Base-by-base conservation (phyloP, 441 rosid genomes). In the Mallotus japonicus region DNA sequence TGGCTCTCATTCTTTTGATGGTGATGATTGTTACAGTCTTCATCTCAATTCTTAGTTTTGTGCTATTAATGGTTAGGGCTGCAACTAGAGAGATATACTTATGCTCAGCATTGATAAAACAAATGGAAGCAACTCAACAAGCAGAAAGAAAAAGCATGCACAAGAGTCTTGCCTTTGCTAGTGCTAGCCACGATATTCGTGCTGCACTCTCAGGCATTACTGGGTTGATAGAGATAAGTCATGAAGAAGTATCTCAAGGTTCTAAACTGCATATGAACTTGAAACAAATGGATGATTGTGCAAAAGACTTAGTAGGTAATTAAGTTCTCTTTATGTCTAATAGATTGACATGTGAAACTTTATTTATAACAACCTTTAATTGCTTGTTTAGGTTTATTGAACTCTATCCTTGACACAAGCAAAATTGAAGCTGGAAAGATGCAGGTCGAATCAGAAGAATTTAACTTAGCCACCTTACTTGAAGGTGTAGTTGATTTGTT, bases 391-490 rank as follows among this genome's bases (percentile, higher is more conserved):
- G 93, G 80, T 62, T 69, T 92, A 32, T 77, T 92, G 62, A 92
- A 87, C 79, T 81, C 90, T 42, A 79, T 92, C 61, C 88, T 92
- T 46, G 97, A 92, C 67, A 83, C 79, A 37, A 94, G 99, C 83
- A 94, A 92, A 78, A 85, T 92, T 19, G 99, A 92, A 80, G 93
- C 91, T 2, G 95, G 92, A 0, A 92, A 89, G 80, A 85, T 92
- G 90, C 84, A 83, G 14, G 78, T 94, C 44, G 87, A 85, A 49
- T 93, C 87, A 69, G 89, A 89, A 72, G 95, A 88, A 58, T 94
- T 94, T 57, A 77, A 88, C 78, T 51, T 94, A 44, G 85, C 83
- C 0, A 71, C 75, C 13, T 85, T 92, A 61, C 73, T 94, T 51
- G 95, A 94, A 77, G 87, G 86, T 54, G 84, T 71, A 14, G 89